phyloP scores from a whole-genome alignment of 1,139 yeast genomes.

The Schwanniomyces etchellsii region DNA sequence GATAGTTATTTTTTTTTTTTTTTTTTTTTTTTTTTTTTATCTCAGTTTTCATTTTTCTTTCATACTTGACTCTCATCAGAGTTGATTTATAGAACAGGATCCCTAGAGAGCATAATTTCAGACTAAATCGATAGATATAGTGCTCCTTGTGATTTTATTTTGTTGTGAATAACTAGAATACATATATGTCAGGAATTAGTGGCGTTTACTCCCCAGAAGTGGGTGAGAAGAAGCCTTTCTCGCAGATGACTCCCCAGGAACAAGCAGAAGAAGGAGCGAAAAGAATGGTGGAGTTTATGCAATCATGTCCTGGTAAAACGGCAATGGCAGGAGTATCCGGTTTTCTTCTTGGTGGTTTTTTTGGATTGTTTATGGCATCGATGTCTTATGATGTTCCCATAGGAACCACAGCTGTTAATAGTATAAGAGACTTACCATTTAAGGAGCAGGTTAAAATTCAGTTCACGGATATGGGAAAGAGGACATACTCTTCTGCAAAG shows the following conservation, averaged over 20 bases:
- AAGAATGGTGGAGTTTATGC: constrained; percentile 77
- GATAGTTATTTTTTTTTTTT: neutral
- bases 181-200: too few relatives aligned
- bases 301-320: constrained; percentile 93
- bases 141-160: too few relatives aligned
- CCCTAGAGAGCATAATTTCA: too few relatives aligned
- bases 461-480: constrained; percentile 84
- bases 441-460: constrained; percentile 91
- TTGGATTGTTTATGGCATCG: constrained; percentile 95
- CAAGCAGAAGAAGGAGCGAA: constrained; percentile 92
- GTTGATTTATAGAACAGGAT: too few relatives aligned
- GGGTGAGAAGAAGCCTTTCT: constrained; percentile 35
- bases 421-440: constrained; percentile 78
- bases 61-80: too few relatives aligned
- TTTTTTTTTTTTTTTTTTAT: neutral
- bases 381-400: constrained; percentile 81
- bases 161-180: too few relatives aligned
- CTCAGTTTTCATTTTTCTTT: neutral
- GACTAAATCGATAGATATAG: too few relatives aligned
- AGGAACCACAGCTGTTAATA: constrained; percentile 49
- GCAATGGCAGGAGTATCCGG: constrained; percentile 92
- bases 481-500: constrained; percentile 84
- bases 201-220: constrained; percentile 18
- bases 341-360: constrained; percentile 91
- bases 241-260: constrained; percentile 84